Base-by-base conservation (phyloP, 805 yeast species). In the Tetrapisispora arboricola region DNA sequence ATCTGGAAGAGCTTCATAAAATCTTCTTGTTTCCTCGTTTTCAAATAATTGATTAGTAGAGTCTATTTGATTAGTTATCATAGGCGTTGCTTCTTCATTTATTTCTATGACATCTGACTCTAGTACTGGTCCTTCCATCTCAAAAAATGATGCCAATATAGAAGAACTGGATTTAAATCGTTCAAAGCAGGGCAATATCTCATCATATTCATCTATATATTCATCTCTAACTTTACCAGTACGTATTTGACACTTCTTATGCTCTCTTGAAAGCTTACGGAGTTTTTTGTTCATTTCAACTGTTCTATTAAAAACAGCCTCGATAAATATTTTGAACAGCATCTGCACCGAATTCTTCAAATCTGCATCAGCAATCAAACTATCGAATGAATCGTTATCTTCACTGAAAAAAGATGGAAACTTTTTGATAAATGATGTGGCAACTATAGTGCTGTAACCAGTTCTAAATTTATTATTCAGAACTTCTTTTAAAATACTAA, bases 11-110 rank as follows among this genome's bases (percentile, higher is more conserved):
- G 62, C 68, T 24, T 73, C 75, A 54, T 84, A 83, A 54, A 85
- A 87, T 45, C 65, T 67, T 45, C 71, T 70, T n/a, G 73, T 77
- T 24, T 77, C 80, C 15, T 75, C 75, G 42, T 71, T 77, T 30
- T 75, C 83, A 94, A 94, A 85, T 2, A 71, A 48, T 38, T 58
- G 55, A 29, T 44, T 45, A 17, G 50, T 44, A 9, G 54, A 49
- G 5, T 40, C 13, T 4, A 44, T 39, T 15, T 49, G 50, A 33
- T 53, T 58, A 1, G 59, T 50, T 4, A 58, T 58, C 20, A 58
- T 47, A 9, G 53, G 42, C 12, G 51, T 51, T 1, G 54, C 41
- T 3, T 53, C 56, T 17, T 51, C 57, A 12, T 48, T 51, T 4
- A 48, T 36, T 8, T 54, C 49, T 3, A 50, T 55, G 1, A 48